Evolutionary conservation across 2,329 filamentous ascomycete species (phyloP).

Genomic region (Fusarium dimerum): DNA sequence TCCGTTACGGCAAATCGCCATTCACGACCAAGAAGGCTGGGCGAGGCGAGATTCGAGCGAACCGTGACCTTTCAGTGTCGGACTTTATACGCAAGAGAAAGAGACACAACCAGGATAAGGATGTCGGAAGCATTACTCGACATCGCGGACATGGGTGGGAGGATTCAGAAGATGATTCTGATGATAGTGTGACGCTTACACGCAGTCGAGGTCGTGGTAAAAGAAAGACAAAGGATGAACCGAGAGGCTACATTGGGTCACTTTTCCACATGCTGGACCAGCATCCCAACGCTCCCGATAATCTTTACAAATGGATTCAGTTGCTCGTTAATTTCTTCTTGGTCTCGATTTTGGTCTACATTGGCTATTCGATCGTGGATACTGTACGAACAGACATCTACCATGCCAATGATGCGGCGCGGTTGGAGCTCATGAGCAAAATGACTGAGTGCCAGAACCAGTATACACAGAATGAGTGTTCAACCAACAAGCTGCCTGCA

Average conservation of each 20-base stretch:
- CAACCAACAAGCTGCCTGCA: constrained; percentile 65
- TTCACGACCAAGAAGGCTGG: constrained; percentile 52
- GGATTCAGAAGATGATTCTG: constrained; percentile 52
- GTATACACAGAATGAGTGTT: constrained; percentile 77
- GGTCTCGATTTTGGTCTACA: constrained; percentile 58
- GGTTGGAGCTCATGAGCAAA: constrained; percentile 68
- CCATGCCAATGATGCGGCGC: constrained; percentile 68
- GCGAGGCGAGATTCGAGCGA: constrained; percentile 63
- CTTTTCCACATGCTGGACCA: constrained; percentile 55
- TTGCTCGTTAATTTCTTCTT: constrained; percentile 65
- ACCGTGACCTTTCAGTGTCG: constrained; percentile 37
- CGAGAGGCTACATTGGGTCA: constrained; percentile 38
- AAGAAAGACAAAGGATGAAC: constrained; percentile 22
- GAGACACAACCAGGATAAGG: constrained; percentile 51
- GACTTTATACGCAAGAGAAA: constrained; percentile 57
- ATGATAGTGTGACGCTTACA: constrained; percentile 32
- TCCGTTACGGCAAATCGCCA: constrained; percentile 44
- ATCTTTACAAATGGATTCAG: constrained; percentile 61
- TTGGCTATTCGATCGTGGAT: constrained; percentile 68
- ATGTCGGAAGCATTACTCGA: constrained; percentile 52
- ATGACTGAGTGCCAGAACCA: constrained; percentile 73
- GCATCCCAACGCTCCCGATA: constrained; percentile 59
- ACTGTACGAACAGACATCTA: constrained; percentile 76
- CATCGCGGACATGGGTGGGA: constrained; percentile 39
- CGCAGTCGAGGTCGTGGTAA: constrained; percentile 26